These are phyloP conservation scores for Ceratocystis cubensis DNA, from an alignment of 2,329 filamentous ascomycete species.

Conservation along the genomic window DNA sequence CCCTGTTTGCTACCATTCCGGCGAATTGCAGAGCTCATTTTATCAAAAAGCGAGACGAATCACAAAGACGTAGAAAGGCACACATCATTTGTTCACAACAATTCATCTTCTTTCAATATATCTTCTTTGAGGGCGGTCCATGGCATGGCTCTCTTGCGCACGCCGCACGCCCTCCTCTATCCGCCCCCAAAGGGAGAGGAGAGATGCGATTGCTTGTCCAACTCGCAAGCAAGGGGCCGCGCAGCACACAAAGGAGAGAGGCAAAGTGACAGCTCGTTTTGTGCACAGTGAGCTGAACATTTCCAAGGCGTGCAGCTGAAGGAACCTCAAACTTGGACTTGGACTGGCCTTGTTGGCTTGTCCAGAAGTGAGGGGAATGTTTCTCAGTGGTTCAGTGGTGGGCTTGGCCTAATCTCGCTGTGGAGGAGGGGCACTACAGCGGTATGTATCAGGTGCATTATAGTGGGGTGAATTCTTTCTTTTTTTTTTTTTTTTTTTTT, in stretches of 20 bases:
- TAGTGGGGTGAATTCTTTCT: neutral
- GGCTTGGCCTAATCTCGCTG: neutral
- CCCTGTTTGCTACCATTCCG: neutral
- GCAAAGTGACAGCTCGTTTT: neutral
- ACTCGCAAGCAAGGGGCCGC: neutral
- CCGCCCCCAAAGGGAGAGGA: too few relatives aligned
- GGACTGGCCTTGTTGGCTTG: neutral
- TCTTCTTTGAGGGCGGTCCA: too few relatives aligned
- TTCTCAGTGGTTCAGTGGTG: too few relatives aligned
- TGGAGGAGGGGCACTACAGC: neutral
- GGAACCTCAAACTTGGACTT: neutral
- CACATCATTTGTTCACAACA: too few relatives aligned
- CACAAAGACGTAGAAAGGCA: too few relatives aligned
- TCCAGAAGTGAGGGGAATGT: too few relatives aligned
- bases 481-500: neutral
- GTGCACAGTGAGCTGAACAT: slow-evolving; percentile 5
- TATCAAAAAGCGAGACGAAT: too few relatives aligned
- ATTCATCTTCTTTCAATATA: too few relatives aligned
- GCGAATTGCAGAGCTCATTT: neutral
- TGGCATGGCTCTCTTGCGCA: too few relatives aligned
- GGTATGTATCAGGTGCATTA: neutral
- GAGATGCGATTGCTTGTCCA: neutral
- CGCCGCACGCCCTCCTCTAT: too few relatives aligned
- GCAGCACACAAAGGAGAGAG: neutral
- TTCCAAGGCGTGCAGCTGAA: neutral